phyloP scores from a whole-genome alignment of 2,329 filamentous ascomycete species.

The Paradendryphiella salina region DNA sequence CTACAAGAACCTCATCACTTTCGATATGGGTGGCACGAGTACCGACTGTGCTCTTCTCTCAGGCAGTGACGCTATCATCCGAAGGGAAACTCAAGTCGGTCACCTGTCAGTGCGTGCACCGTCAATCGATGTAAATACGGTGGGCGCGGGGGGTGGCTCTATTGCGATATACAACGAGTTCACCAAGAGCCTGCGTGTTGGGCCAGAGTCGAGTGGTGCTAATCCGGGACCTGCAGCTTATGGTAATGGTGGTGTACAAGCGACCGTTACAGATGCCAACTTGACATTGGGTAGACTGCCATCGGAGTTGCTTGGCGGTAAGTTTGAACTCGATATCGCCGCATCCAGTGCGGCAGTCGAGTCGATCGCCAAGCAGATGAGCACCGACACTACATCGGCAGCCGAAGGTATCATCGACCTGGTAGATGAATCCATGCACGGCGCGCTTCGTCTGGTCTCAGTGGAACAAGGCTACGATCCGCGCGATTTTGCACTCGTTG shows the following conservation, averaged over 20 bases:
- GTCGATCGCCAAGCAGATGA: slow-evolving; percentile 53
- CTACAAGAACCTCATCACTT: slow-evolving; percentile 55
- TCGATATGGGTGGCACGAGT: slow-evolving; percentile 58
- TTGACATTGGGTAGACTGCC: slow-evolving; percentile 55
- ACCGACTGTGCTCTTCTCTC: slow-evolving; percentile 55
- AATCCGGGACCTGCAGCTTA: slow-evolving; percentile 56
- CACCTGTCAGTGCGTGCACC: slow-evolving; percentile 52
- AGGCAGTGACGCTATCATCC: slow-evolving; percentile 50
- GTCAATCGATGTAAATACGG: slow-evolving; percentile 55
- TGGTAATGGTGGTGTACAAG: slow-evolving; percentile 51
- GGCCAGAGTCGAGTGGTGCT: slow-evolving; percentile 56
- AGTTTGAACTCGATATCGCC: slow-evolving; percentile 51
- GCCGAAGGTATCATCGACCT: slow-evolving; percentile 56
- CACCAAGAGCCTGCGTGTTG: slow-evolving; percentile 55
- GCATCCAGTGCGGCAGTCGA: slow-evolving; percentile 51
- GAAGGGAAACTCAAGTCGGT: slow-evolving; percentile 53
- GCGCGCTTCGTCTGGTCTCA: slow-evolving; percentile 55
- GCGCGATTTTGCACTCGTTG: slow-evolving; percentile 56
- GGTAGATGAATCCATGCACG: slow-evolving; percentile 58
- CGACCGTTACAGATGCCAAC: slow-evolving; percentile 57
- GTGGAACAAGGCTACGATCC: slow-evolving; percentile 59
- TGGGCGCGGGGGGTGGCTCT: slow-evolving; percentile 56
- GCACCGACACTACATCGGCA: slow-evolving; percentile 48
- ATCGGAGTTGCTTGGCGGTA: slow-evolving; percentile 52
- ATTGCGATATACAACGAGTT: slow-evolving; percentile 55